phyloP scores from a whole-genome alignment of 371 early-diverging fungal genomes.

The Mucor mucedo region DNA sequence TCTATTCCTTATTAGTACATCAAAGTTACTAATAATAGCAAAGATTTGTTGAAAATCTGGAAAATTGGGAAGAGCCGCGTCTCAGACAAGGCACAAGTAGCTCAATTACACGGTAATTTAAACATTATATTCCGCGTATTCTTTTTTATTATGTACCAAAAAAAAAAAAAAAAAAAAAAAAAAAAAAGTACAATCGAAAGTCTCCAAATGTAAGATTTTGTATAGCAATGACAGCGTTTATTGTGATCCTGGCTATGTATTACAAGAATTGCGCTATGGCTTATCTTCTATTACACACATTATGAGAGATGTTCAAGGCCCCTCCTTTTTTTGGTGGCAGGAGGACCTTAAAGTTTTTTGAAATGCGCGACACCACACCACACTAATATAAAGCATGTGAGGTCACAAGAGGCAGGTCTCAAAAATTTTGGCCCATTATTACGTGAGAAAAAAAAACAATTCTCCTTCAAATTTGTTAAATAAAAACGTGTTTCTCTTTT shows the following conservation, averaged over 20 bases:
- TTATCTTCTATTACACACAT: no score
- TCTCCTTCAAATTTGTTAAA: constrained; percentile 13
- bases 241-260: no score
- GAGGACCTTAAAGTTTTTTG: not conserved
- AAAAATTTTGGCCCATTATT: not conserved
- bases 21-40: constrained; percentile 2
- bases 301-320: not conserved
- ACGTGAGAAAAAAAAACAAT: constrained; percentile 5
- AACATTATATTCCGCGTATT: no score
- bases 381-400: constrained; percentile 12
- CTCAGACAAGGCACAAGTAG: not conserved
- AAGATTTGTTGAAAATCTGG: constrained; percentile 13
- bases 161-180: no score
- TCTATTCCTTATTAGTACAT: not conserved
- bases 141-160: not conserved
- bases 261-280: no score
- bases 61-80: not conserved
- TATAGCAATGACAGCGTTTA: no score
- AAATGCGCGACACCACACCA: not conserved
- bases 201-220: no score
- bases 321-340: not conserved
- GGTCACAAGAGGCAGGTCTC: constrained; percentile 9
- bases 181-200: no score
- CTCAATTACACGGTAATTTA: no score
- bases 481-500: constrained; percentile 8